A percentile compares a stretch with the other conserved stretches of the same genome.
These are phyloP conservation scores for Elaeis oleifera DNA, from an alignment of 202 grass and related monocot genomes.

Conservation along the genomic window DNA sequence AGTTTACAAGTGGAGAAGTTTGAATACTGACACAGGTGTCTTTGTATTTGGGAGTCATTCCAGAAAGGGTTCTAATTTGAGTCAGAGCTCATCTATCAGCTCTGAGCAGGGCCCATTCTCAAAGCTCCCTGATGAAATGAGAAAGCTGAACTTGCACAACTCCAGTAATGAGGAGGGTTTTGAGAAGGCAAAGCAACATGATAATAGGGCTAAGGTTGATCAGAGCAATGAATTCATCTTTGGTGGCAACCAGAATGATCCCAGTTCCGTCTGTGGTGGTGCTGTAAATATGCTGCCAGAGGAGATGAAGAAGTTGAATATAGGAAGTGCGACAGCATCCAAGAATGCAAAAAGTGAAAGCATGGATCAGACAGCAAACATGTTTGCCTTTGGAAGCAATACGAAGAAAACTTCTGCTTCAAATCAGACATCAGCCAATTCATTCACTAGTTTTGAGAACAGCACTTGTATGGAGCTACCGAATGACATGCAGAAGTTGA, in stretches of 20 bases:
- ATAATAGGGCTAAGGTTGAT: conserved; percentile 7
- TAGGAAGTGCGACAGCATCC: conserved; percentile 24
- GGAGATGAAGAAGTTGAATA: conserved; percentile 48
- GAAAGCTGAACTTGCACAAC: conserved; percentile 21
- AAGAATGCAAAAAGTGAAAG: conserved; percentile 28
- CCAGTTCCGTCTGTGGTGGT: conserved; percentile 12
- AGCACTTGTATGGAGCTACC: conserved; percentile 24
- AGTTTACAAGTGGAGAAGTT: neutral
- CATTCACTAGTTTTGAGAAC: conserved; percentile 16
- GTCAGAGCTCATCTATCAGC: conserved; percentile 24
- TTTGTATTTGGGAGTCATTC: neutral
- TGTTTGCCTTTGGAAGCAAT: conserved; percentile 44
- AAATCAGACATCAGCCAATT: conserved; percentile 27
- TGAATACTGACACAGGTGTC: neutral
- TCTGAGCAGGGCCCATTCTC: conserved; percentile 14
- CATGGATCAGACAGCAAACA: conserved; percentile 14
- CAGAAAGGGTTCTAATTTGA: conserved; percentile 18
- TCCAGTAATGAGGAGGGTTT: conserved; percentile 6
- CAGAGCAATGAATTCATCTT: conserved; percentile 18
- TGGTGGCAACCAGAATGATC: conserved; percentile 16
- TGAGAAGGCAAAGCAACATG: conserved; percentile 3
- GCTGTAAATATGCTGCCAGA: conserved; percentile 28
- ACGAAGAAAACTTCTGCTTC: conserved; percentile 31
- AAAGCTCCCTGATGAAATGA: conserved; percentile 6
- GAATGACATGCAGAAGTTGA: conserved; percentile 1